phyloP scores from a whole-genome alignment of 2,329 filamentous ascomycete genomes.

The Dactylellina drechsleri region DNA sequence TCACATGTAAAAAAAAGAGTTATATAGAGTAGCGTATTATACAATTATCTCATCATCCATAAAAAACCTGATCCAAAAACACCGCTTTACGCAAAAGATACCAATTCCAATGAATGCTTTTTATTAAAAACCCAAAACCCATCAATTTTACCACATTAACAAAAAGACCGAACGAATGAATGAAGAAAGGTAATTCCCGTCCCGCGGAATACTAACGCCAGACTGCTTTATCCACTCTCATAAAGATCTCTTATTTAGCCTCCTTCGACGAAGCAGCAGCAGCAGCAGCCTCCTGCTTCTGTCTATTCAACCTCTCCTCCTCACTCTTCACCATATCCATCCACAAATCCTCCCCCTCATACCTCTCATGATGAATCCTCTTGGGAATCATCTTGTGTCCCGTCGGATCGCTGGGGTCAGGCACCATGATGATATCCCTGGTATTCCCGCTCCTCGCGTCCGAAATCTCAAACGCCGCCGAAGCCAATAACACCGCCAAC shows the following conservation, averaged over 20 bases:
- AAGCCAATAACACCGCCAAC: constrained; percentile 81
- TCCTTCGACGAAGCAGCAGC: constrained; percentile 16
- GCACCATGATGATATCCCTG: constrained; percentile 81
- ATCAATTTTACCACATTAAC: no score
- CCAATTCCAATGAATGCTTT: constrained; percentile 3
- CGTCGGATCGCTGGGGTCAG: constrained; percentile 80
- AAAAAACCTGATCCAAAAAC: constrained; percentile 12
- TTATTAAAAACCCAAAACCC: background rate
- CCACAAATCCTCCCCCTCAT: constrained; percentile 92
- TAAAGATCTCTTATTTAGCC: constrained; percentile 12
- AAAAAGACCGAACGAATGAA: constrained; percentile 5
- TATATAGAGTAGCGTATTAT: constrained; percentile 41
- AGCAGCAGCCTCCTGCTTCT: constrained; percentile 45
- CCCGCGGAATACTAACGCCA: constrained; percentile 27
- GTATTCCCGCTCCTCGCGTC: constrained; percentile 81
- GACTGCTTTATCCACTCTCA: no score
- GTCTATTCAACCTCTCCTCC: constrained; percentile 56
- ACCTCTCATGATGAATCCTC: constrained; percentile 85
- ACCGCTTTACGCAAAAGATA: background rate
- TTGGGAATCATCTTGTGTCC: constrained; percentile 80
- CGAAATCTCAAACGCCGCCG: constrained; percentile 80
- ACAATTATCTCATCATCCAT: constrained; percentile 10
- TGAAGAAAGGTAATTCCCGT: constrained; percentile 2
- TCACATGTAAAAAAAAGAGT: no score
- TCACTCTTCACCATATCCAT: constrained; percentile 62